These are phyloP conservation scores for Chaetoscypha palmicola DNA, from an alignment of 2,329 filamentous ascomycete species.

Conservation along the genomic window DNA sequence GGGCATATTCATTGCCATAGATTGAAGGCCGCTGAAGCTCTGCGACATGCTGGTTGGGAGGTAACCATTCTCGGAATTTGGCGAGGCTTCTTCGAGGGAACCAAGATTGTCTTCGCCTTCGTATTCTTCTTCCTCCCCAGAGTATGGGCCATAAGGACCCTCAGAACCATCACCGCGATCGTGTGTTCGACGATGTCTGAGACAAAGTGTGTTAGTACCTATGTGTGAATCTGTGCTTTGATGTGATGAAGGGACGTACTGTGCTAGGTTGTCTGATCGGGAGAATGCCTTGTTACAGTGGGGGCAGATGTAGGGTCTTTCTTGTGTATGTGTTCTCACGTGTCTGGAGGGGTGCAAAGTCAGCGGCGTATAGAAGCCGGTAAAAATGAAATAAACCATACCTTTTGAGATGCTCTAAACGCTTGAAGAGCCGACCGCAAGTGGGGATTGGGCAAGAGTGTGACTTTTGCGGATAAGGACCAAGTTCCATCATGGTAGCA, in stretches of 20 bases:
- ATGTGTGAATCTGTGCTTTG: constrained; percentile 12
- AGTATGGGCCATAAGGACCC: constrained; percentile 49
- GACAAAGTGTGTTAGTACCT: constrained; percentile 20
- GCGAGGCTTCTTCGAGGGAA: constrained; percentile 71
- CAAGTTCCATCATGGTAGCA: constrained; percentile 92
- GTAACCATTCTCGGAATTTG: constrained; percentile 62
- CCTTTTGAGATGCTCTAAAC: constrained; percentile 98
- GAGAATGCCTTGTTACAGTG: constrained; percentile 99
- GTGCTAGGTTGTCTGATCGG: constrained; percentile 95
- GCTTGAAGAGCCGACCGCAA: constrained; percentile 95
- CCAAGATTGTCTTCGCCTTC: constrained; percentile 78
- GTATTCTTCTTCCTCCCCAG: constrained; percentile 70
- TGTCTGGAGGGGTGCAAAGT: constrained; percentile 60
- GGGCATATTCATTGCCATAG: constrained; percentile 25
- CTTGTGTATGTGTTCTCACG: constrained; percentile 98
- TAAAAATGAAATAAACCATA: constrained; percentile 49
- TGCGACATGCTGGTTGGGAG: constrained; percentile 32
- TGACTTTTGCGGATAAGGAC: constrained; percentile 94
- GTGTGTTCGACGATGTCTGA: constrained; percentile 69
- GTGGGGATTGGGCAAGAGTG: constrained; percentile 99
- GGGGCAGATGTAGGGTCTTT: constrained; percentile 95
- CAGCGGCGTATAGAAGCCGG: constrained; percentile 39
- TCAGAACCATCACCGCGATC: constrained; percentile 67
- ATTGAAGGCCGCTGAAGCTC: constrained; percentile 19
- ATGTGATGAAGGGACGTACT: constrained; percentile 53